phyloP scores from a whole-genome alignment of 352 stramenopile species.

The Aphanomyces cochlioides region DNA sequence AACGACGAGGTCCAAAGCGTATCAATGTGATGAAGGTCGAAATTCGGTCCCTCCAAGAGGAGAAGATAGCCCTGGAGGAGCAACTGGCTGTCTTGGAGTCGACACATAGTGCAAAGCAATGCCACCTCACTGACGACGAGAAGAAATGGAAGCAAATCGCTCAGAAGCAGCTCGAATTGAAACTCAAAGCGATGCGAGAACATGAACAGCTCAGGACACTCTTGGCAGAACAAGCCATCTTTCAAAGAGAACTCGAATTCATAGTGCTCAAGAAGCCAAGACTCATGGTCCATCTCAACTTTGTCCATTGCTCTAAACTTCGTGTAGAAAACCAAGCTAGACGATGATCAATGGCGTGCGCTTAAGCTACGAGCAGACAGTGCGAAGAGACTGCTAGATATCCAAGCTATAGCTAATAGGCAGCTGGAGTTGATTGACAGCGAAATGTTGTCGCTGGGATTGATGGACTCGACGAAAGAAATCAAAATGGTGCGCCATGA shows the following conservation, averaged over 20 bases:
- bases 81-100: background rate
- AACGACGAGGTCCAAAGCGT: background rate
- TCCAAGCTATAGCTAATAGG: constrained; percentile 19
- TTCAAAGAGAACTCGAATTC: background rate
- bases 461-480: background rate
- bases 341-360: constrained; percentile 7
- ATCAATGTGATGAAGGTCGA: background rate
- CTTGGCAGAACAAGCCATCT: background rate
- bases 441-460: constrained; percentile 1
- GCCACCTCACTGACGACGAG: background rate
- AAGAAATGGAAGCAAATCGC: constrained; percentile 12
- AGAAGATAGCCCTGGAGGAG: background rate
- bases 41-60: background rate
- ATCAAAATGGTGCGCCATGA: background rate
- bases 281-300: background rate
- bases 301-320: background rate
- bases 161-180: background rate
- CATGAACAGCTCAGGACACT: constrained; percentile 12
- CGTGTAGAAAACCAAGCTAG: background rate
- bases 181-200: constrained; percentile 17
- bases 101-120: no score
- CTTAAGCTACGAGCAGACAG: constrained; percentile 5
- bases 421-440: constrained; percentile 15
- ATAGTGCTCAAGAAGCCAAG: constrained; percentile 17
- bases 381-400: background rate